phyloP scores from a whole-genome alignment of 2,329 filamentous ascomycete genomes.

The Emmonsia crescens region DNA sequence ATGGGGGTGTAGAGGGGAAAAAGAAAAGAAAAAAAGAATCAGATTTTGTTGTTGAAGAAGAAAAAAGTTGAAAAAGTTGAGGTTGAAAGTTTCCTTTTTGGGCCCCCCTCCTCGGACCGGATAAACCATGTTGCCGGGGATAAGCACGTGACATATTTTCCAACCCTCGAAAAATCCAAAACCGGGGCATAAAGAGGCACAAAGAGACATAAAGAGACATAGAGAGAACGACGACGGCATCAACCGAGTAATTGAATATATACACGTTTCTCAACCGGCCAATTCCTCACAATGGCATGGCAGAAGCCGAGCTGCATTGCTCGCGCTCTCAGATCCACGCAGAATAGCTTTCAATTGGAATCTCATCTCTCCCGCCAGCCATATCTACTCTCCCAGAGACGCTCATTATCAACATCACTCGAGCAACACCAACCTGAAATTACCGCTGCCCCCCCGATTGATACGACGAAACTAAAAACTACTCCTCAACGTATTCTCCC shows the following conservation, averaged over 20 bases:
- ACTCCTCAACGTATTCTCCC: slow-evolving; percentile 64
- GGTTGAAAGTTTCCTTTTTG: slow-evolving; percentile 12
- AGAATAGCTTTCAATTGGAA: slow-evolving; percentile 24
- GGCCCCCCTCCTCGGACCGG: not conserved
- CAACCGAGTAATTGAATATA: not conserved
- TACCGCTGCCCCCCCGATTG: slow-evolving; percentile 24
- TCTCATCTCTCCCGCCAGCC: slow-evolving; percentile 25
- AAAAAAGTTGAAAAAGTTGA: slow-evolving; percentile 9
- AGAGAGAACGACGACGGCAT: not conserved
- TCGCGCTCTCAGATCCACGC: slow-evolving; percentile 26
- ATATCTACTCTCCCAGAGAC: slow-evolving; percentile 10
- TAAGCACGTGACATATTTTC: slow-evolving; percentile 5
- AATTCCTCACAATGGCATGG: slow-evolving; percentile 25
- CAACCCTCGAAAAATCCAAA: slow-evolving; percentile 3
- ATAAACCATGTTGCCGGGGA: not conserved
- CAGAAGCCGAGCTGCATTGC: slow-evolving; percentile 26
- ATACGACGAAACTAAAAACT: slow-evolving; percentile 20
- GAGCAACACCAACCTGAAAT: slow-evolving; percentile 4
- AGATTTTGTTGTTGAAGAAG: slow-evolving; percentile 12
- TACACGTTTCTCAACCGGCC: no score
- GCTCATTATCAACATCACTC: slow-evolving; percentile 14
- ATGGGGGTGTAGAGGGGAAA: slow-evolving; percentile 2
- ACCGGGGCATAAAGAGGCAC: slow-evolving; percentile 3
- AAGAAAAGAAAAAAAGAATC: no score
- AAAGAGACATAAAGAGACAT: not conserved